Evolutionary conservation across 768 basidiomycete genomes (phyloP).

Genomic region (Mycena pura): DNA sequence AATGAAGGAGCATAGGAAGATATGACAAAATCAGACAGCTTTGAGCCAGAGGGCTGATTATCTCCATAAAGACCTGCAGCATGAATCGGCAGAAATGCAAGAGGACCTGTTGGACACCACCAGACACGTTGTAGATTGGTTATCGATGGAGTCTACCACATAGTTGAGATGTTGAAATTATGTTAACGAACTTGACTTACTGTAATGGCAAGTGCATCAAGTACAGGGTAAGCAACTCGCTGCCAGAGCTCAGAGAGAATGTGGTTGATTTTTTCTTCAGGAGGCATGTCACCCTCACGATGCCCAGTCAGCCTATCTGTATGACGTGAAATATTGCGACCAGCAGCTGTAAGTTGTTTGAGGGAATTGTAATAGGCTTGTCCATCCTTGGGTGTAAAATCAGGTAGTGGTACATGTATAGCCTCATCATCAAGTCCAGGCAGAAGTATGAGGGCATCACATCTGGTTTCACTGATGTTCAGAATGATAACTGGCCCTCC

Average conservation of each 20-base stretch:
- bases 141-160: not conserved
- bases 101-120: slow-evolving; percentile 28
- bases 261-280: not conserved
- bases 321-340: too few relatives aligned
- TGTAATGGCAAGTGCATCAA: not conserved
- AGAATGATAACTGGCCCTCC: slow-evolving; percentile 44
- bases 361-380: not conserved
- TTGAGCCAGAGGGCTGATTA: not conserved
- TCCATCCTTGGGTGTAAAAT: not conserved
- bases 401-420: slow-evolving; percentile 14
- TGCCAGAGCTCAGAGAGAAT: not conserved
- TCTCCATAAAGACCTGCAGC: slow-evolving; percentile 40
- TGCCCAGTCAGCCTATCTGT: too few relatives aligned
- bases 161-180: not conserved
- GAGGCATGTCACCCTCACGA: too few relatives aligned
- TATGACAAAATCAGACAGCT: slow-evolving; percentile 25
- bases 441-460: slow-evolving; percentile 45
- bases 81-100: slow-evolving; percentile 44
- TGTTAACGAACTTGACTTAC: slow-evolving; percentile 3
- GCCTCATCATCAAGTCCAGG: not conserved
- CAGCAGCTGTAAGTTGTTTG: too few relatives aligned
- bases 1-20: slow-evolving; percentile 28
- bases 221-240: not conserved
- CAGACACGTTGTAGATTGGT: not conserved
- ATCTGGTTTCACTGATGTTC: slow-evolving; percentile 39